phyloP scores from a whole-genome alignment of 805 yeast species.

The Henningerozyma blattae region DNA sequence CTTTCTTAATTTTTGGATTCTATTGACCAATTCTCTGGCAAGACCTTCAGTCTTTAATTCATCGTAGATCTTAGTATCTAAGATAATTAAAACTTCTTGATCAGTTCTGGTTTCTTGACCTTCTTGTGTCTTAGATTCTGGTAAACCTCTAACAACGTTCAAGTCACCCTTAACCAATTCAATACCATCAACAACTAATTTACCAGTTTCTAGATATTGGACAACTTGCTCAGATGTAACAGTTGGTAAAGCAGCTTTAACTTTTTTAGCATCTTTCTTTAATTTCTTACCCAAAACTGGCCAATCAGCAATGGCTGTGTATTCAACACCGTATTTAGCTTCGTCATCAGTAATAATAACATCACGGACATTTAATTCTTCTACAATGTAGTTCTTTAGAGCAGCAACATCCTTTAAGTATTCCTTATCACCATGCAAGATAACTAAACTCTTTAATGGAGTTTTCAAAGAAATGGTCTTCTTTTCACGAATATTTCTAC shows the following conservation, averaged over 20 bases:
- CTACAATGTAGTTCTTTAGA: slow-evolving; percentile 66
- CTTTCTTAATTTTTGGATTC: slow-evolving; percentile 95
- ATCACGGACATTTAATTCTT: slow-evolving; percentile 88
- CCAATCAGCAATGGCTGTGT: slow-evolving; percentile 97
- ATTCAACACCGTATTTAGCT: slow-evolving; percentile 80
- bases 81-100: slow-evolving; percentile 76
- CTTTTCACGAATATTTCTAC: slow-evolving; percentile 95
- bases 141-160: slow-evolving; percentile 80
- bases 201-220: slow-evolving; percentile 56
- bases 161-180: slow-evolving; percentile 78
- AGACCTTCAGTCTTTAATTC: slow-evolving; percentile 88
- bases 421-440: slow-evolving; percentile 64
- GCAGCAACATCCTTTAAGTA: slow-evolving; percentile 72
- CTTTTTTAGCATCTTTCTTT: slow-evolving; percentile 86
- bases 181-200: slow-evolving; percentile 79
- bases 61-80: slow-evolving; percentile 79
- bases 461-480: slow-evolving; percentile 86
- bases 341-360: slow-evolving; percentile 83
- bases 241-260: slow-evolving; percentile 82
- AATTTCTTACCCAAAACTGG: slow-evolving; percentile 95
- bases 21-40: slow-evolving; percentile 92
- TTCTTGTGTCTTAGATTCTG: slow-evolving; percentile 45
- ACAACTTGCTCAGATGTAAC: slow-evolving; percentile 78
- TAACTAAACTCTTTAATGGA: slow-evolving; percentile 80
- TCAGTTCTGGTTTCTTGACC: slow-evolving; percentile 86